Conservation (phyloP, 768 basidiomycete genomes). For the Phanerodontia chrysosporium region DNA sequence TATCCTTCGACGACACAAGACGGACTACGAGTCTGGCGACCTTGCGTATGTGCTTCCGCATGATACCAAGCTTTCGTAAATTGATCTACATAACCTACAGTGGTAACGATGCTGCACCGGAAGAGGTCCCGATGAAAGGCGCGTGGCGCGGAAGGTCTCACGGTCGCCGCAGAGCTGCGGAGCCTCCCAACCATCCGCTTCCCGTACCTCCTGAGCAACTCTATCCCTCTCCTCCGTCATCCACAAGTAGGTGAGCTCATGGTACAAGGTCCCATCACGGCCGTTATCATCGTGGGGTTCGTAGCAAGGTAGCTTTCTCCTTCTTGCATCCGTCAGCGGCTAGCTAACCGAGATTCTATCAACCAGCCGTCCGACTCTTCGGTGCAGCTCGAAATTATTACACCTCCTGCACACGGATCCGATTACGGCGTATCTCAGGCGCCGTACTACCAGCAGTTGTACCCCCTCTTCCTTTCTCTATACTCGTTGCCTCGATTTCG, state of each 20-base stretch:
- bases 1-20: conserved; percentile 3
- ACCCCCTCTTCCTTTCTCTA: too few relatives aligned
- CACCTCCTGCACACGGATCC: neutral
- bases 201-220: neutral
- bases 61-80: neutral
- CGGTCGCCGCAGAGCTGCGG: neutral
- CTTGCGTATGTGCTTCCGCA: neutral
- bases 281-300: neutral
- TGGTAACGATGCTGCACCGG: neutral
- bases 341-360: neutral
- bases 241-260: neutral
- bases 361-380: neutral
- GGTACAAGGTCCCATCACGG: neutral
- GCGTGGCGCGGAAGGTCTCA: neutral
- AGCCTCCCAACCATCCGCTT: neutral
- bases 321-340: too few relatives aligned
- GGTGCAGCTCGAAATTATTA: neutral
- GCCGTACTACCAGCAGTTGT: neutral
- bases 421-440: neutral
- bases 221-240: neutral
- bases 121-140: conserved; percentile 1
- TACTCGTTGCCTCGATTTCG: too few relatives aligned
- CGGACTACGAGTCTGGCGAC: conserved; percentile 3
- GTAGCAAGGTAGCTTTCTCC: neutral
- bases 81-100: neutral